Evolutionary conservation across 1,139 yeast species (phyloP).

Genomic region (Zhuliangozyma parablackwelliae): DNA sequence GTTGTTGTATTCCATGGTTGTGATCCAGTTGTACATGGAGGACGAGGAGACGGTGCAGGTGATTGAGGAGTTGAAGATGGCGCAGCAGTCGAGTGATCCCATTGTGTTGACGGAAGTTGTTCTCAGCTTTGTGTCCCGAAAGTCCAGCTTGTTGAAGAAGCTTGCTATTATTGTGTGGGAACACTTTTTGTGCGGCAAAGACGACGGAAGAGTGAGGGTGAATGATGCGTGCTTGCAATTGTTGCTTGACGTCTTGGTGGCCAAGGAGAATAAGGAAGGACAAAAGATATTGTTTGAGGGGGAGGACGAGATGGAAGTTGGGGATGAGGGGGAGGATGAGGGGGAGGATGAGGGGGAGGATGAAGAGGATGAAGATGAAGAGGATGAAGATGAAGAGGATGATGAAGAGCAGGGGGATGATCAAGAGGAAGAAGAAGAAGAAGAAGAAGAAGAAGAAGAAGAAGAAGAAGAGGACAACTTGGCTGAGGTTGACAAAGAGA

Average conservation of each 20-base stretch:
- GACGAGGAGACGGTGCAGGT: conserved; percentile 76
- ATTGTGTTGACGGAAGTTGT: conserved; percentile 76
- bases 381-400: conserved; percentile 23
- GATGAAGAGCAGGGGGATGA: conserved; percentile 29
- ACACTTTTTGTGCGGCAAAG: conserved; percentile 33
- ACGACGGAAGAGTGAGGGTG: conserved; percentile 22
- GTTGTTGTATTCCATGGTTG: conserved; percentile 69
- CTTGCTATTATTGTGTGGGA: conserved; percentile 78
- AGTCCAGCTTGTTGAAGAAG: conserved; percentile 66
- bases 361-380: conserved; percentile 22
- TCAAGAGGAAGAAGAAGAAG: conserved; percentile 24
- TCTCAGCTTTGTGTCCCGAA: conserved; percentile 69
- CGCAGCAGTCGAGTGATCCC: conserved; percentile 48
- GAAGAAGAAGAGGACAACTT: conserved; percentile 23
- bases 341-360: conserved; percentile 31
- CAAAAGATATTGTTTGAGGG: conserved; percentile 72
- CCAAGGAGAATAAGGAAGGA: conserved; percentile 81
- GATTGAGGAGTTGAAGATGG: conserved; percentile 63
- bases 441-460: conserved; percentile 13
- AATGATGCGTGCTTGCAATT: conserved; percentile 50
- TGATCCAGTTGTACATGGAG: conserved; percentile 75
- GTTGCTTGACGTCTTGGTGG: conserved; percentile 61
- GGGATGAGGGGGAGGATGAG: conserved; percentile 10
- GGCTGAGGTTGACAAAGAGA: conserved; percentile 60
- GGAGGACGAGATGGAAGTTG: conserved; percentile 38